Base-by-base conservation (phyloP, 1,284 basidiomycete species). In the Pseudomicrostroma phylloplanum region DNA sequence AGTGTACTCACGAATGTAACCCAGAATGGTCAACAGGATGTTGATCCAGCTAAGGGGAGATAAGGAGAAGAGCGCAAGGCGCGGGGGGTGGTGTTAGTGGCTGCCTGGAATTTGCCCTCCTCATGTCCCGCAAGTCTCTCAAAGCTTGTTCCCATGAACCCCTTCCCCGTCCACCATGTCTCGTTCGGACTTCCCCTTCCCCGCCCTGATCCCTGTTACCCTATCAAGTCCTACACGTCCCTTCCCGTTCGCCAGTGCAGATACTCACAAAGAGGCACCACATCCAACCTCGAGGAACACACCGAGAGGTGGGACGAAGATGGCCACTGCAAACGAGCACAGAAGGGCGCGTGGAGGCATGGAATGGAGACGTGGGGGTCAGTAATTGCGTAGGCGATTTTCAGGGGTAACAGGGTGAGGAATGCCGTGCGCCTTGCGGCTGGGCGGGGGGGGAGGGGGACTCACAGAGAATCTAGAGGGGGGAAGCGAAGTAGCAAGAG, bases 11-110 rank as follows among this genome's bases (percentile, higher is more conserved):
- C 51, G 62, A 36, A 63, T 57, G 57, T 66, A 73, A 64, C 72
- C 72, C 42, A 74, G 71, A 56, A 74, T 74, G 58, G 68, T 72
- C 59, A 72, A 63, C 49, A 72, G 62, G 54, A 74, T 66, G 67
- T 69, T 68, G 62, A 71, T 60, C 59, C 61, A 42, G 17, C 12
- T 12, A 30, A 19, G 8, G 23, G 30, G 17, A n/a, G n/a, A 25
- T 30, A 7, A 56, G 40, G 2, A n/a, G 9, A 17, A 11, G 11
- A 39, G 9, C 15, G 40, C 55, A 17, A 57, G 55, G 55, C 46
- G 59, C 9, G 36, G 51, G 30, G 9, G 21, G 41, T 19, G 63
- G 63, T 63, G 67, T 55, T 64, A 66, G 66, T 67, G 63, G 60
- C 64, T 68, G 21, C 12, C 13, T 61, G 58, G 51, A 61, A 59